Base-by-base conservation (phyloP, 2,329 filamentous ascomycete species). In the Metarhizium brunneum region DNA sequence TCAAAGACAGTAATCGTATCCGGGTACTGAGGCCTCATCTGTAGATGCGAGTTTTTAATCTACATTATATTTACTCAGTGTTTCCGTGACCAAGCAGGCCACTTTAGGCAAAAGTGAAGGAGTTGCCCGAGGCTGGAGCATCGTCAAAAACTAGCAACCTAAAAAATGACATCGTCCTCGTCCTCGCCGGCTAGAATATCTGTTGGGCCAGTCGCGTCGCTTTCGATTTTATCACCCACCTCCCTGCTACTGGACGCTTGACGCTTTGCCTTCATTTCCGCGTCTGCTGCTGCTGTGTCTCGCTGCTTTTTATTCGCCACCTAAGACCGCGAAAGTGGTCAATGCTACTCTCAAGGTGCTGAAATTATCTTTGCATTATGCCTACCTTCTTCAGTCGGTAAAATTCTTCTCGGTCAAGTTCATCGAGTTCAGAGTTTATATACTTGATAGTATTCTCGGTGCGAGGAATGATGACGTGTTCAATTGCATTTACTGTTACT, bases 381-480 rank as follows among this genome's bases (percentile, higher is more conserved):
- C 3, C 48, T 59, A 66, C 75, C 79, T 99, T 99, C 76, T 99
- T 99, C 68, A 99, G 74, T 62, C 94, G 82, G 74, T 96, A 99
- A 71, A 99, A 99, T 70, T 99, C 94, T 71, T 97, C 94, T 77
- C 94, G 84, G 73, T 97, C 95, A 52, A 99, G 79, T 74, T 99
- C 94, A 68, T 99, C 94, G 16, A 99, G 82, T 71, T 99, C 94
- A 1, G 92, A 96, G 75, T 97, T 97, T 80, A 97, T 97, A 68
- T 97, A 99, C 75, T 96, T 96, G 77, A 99, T 99, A n/a, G 94
- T 99, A 68, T 97, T 99, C 71, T 99, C 94, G 14, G 94, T 99
- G 62, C 94, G 83, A 13, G 94, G 94, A 65, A 99, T 99, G 64
- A 99, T 97, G 64, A 99, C 90, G 71, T 95, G 88, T 72, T 94